Evolutionary conservation across 257 asterid species (phyloP).

Genomic region (Solanum sitiens): DNA sequence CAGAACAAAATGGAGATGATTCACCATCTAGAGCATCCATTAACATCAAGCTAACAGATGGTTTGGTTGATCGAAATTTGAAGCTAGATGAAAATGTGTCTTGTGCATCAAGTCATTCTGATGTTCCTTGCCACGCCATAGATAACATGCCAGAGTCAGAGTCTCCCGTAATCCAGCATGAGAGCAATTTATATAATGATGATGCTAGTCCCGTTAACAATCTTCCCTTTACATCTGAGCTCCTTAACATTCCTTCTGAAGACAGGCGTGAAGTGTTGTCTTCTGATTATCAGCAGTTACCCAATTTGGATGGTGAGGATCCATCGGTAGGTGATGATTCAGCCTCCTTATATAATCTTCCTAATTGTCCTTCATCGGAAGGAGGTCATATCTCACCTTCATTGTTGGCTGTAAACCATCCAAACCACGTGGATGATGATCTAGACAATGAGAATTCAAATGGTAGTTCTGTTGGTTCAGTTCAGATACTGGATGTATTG

Average conservation of each 20-base stretch:
- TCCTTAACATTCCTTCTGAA: constrained; percentile 2
- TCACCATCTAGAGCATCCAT: constrained; percentile 15
- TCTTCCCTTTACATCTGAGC: constrained; percentile 1
- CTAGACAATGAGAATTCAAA: constrained; percentile 8
- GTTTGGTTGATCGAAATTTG: constrained; percentile 4
- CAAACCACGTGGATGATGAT: neutral
- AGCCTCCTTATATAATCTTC: neutral
- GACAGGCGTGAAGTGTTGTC: constrained; percentile 6
- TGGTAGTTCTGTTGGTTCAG: constrained; percentile 4
- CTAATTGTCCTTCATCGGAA: neutral
- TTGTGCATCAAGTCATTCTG: constrained; percentile 7
- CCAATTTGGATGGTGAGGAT: constrained; percentile 9
- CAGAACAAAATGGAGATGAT: constrained; percentile 20
- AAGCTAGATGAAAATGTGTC: constrained; percentile 10
- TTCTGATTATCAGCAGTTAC: constrained; percentile 5
- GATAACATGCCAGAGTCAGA: constrained; percentile 10
- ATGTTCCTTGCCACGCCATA: constrained; percentile 7
- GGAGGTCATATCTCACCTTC: constrained; percentile 11
- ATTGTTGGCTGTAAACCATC: constrained; percentile 9
- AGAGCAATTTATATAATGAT: constrained; percentile 12
- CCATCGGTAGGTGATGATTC: neutral
- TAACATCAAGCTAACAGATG: constrained; percentile 21
- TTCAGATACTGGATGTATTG: neutral
- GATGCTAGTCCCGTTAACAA: constrained; percentile 10
- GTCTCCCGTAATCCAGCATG: constrained; percentile 15